Conservation (phyloP, 768 basidiomycete species). For the Termitomyces eurrhizus region DNA sequence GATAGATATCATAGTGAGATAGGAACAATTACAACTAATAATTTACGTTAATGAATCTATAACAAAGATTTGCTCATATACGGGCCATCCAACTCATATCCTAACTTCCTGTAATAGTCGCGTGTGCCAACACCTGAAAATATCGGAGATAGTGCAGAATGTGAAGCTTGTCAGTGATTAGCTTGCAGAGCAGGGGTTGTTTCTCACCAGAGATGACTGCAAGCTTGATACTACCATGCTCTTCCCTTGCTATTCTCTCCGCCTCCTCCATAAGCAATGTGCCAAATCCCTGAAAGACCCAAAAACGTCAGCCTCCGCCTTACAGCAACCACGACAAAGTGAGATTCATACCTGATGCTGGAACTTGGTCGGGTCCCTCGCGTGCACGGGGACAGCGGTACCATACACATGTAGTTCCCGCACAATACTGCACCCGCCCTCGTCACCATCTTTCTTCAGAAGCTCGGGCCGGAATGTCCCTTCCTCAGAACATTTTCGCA, state of each 20-base stretch:
- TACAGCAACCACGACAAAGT: background rate
- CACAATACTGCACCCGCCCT: slow-evolving; percentile 88
- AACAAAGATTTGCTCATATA: slow-evolving; percentile 91
- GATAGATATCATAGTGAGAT: background rate
- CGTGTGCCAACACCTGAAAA: slow-evolving; percentile 85
- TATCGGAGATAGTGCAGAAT: background rate
- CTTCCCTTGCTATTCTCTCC: slow-evolving; percentile 94
- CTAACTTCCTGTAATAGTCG: slow-evolving; percentile 93
- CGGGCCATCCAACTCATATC: slow-evolving; percentile 92
- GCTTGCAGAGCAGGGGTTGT: background rate
- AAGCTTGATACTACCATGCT: slow-evolving; percentile 92
- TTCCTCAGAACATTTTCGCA: slow-evolving; percentile 95
- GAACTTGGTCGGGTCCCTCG: slow-evolving; percentile 96
- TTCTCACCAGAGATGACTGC: slow-evolving; percentile 93
- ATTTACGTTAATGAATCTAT: slow-evolving; percentile 20
- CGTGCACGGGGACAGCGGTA: slow-evolving; percentile 96
- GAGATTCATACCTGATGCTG: slow-evolving; percentile 71
- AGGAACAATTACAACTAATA: slow-evolving; percentile 3
- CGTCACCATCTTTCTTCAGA: slow-evolving; percentile 59
- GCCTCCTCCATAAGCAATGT: slow-evolving; percentile 99
- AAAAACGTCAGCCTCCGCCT: background rate
- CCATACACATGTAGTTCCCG: slow-evolving; percentile 97
- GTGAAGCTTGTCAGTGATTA: background rate
- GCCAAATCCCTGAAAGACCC: slow-evolving; percentile 74
- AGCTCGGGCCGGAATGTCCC: slow-evolving; percentile 96